phyloP scores from a whole-genome alignment of 805 yeast species.

The Candida boleticola region DNA sequence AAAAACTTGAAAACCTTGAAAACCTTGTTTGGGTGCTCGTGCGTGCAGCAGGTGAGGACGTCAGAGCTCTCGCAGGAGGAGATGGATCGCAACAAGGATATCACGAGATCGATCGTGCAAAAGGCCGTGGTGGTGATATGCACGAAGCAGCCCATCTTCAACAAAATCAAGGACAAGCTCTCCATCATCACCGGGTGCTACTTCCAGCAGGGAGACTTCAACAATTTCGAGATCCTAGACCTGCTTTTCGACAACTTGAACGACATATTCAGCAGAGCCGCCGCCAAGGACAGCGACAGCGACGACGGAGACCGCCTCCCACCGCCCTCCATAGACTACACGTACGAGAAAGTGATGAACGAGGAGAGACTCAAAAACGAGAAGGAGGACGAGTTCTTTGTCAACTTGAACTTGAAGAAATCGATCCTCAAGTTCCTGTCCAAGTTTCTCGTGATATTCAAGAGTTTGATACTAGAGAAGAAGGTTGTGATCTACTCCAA shows the following conservation, averaged over 20 bases:
- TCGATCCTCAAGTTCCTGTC: conserved; percentile 57
- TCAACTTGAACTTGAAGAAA: conserved; percentile 72
- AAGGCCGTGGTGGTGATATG: conserved; percentile 87
- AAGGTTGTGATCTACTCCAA: conserved; percentile 71
- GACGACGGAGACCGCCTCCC: not conserved
- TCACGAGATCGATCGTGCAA: conserved; percentile 85
- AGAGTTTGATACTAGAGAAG: conserved; percentile 74
- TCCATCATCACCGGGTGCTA: conserved; percentile 85
- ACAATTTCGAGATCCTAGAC: conserved; percentile 65
- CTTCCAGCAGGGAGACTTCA: conserved; percentile 76
- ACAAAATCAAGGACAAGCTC: conserved; percentile 84
- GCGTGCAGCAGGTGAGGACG: conserved; percentile 79
- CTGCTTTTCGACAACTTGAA: conserved; percentile 68
- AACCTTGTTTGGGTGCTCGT: conserved; percentile 92
- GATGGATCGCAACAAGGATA: conserved; percentile 52
- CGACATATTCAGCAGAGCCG: conserved; percentile 31
- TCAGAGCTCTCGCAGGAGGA: conserved; percentile 50
- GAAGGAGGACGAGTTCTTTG: conserved; percentile 38
- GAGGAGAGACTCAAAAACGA: conserved; percentile 18
- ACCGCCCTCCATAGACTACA: not conserved
- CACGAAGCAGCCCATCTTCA: conserved; percentile 75
- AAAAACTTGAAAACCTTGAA: conserved; percentile 28
- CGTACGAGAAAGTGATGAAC: conserved; percentile 12
- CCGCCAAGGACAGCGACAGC: conserved; percentile 9
- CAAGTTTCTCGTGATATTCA: conserved; percentile 64